Evolutionary conservation across 1,284 basidiomycete genomes (phyloP).

Genomic region (Cryptococcus sp.): DNA sequence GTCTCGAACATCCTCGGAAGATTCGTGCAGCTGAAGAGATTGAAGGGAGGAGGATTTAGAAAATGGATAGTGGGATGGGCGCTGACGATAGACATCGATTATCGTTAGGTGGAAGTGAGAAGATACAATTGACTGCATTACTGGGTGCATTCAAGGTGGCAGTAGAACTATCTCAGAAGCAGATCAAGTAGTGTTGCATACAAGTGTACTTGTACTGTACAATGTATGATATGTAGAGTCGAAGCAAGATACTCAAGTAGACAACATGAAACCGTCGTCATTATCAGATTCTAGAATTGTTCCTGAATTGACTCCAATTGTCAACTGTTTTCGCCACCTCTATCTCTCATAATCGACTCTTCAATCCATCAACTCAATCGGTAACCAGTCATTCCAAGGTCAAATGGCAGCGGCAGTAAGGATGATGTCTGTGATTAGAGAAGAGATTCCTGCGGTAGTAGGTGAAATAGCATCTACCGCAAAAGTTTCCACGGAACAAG

Average conservation of each 20-base stretch:
- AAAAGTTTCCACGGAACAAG: constrained; percentile 9
- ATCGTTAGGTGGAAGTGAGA: constrained; percentile 89
- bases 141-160: constrained; percentile 91
- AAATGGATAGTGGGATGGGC: too few relatives aligned
- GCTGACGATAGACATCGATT: constrained; percentile 68
- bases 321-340: too few relatives aligned
- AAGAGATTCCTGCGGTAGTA: constrained; percentile 34
- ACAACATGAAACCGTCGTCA: too few relatives aligned
- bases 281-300: too few relatives aligned
- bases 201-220: background rate
- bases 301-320: too few relatives aligned
- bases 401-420: constrained; percentile 32
- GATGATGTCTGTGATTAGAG: constrained; percentile 36
- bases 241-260: too few relatives aligned
- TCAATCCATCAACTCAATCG: too few relatives aligned
- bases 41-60: too few relatives aligned
- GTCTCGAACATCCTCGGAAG: too few relatives aligned
- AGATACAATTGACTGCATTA: constrained; percentile 87
- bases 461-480: constrained; percentile 24
- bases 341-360: too few relatives aligned
- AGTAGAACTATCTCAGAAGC: constrained; percentile 59
- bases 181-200: constrained; percentile 5
- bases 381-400: background rate
- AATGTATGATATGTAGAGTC: too few relatives aligned
- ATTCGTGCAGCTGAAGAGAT: too few relatives aligned